Evolutionary conservation across 345 rosid genomes (phyloP).

Genomic region (Sonneratia caseolaris): DNA sequence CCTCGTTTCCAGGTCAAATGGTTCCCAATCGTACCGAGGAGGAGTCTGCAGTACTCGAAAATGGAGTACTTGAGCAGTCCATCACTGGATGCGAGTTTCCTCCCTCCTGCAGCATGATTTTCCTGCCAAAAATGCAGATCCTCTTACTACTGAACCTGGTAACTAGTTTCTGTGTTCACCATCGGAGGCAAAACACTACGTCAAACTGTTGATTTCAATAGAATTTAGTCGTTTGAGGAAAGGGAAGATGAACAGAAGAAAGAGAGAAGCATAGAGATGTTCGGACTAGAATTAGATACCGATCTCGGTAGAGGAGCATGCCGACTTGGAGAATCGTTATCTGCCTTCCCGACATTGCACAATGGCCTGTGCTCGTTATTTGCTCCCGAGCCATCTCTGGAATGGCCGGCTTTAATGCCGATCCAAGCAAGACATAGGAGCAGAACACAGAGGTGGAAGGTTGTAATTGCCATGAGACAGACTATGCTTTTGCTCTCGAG

Average conservation of each 20-base stretch:
- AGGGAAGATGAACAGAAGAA: no score
- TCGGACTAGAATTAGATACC: not conserved
- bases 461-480: not conserved
- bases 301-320: not conserved
- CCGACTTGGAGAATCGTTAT: not conserved
- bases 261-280: no score
- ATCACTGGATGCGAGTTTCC: conserved; percentile 7
- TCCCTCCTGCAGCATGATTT: conserved; percentile 11
- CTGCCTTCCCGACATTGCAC: no score
- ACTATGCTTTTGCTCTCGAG: not conserved
- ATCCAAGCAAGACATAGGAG: not conserved
- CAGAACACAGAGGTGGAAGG: not conserved
- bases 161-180: no score
- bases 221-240: no score
- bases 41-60: conserved; percentile 11
- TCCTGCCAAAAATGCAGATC: conserved; percentile 4
- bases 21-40: conserved; percentile 1
- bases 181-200: no score
- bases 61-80: conserved; percentile 10
- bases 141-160: no score
- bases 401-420: not conserved
- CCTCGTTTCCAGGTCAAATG: not conserved
- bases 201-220: no score
- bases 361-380: not conserved
- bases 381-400: not conserved